Evolutionary conservation across 257 asterid genomes (phyloP), one percentile per base, ranked within the genome.

Genomic region (Asclepias syriaca): DNA sequence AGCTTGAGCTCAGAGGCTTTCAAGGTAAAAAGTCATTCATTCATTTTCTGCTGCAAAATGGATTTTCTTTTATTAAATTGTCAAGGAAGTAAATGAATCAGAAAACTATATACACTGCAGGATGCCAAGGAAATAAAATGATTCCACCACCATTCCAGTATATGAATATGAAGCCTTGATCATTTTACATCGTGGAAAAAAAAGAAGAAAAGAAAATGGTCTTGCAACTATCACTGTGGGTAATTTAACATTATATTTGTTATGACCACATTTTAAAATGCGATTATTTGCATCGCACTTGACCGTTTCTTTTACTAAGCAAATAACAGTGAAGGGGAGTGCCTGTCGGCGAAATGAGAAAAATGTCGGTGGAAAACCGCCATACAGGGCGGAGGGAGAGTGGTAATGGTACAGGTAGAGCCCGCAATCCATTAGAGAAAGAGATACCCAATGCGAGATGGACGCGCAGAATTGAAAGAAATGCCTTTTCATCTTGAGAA

Each of bases 1-100:
- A 87, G 83, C 84, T 87, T 37, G 87, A 87, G 81, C 81, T 86
- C 37, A 87, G 96, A 7, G 89, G 86, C 15, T 58, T 71, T 15
- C 69, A 77, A 65, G 75, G 72, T 39, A 10, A 59, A 39, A 12
- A 24, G 39, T 57, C 16, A 9, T n/a, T n/a, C 29, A n/a, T 8
- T 27, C 6, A 55, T 6, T 3, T 1, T 13, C 29, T 19, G 58
- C 58, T 18, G 60, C 60, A 55, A 55, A 55, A 55, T 55, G 34
- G 32, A 55, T 21, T 6, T 5, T 54, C 10, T 19, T 53, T 54
- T 2, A 8, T 8, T 54, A 6, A 2, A 4, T 51, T 19, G n/a
- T 16, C 21, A 19, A 16, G 22, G 8, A 59, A 59, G 65, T 24
- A 27, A 18, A 59, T 0, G 21, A 59, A 5, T 59, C 2, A 29